Percentiles rank a stretch among this genome's conserved stretches.
Conservation (phyloP, 345 rosid genomes). For the Eucalyptus brandiana region DNA sequence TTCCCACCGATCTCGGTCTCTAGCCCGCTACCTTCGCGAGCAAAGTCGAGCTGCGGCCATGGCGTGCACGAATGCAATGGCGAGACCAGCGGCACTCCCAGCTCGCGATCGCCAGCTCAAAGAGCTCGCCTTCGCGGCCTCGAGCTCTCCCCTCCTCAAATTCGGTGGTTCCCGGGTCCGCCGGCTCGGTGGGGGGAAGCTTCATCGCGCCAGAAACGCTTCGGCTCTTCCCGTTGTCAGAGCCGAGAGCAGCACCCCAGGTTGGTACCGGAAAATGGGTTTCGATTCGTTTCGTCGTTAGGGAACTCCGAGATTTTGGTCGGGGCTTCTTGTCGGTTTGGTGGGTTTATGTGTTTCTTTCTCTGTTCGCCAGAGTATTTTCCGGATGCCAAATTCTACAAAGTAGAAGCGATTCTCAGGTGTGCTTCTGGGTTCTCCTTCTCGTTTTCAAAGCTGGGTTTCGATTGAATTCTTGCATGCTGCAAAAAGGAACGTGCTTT, state of each 20-base stretch:
- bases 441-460: neutral
- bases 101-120: constrained; percentile 6
- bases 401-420: constrained; percentile 88
- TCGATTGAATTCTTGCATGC: neutral
- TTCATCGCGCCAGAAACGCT: constrained; percentile 7
- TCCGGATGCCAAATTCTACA: constrained; percentile 75
- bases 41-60: neutral
- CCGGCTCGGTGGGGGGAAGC: constrained; percentile 1
- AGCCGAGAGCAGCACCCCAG: constrained; percentile 30
- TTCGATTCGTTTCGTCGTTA: neutral
- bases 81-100: constrained; percentile 3
- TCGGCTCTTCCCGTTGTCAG: constrained; percentile 26
- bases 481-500: neutral
- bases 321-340: neutral
- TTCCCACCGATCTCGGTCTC: neutral
- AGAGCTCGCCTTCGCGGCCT: constrained; percentile 6
- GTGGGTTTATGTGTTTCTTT: neutral
- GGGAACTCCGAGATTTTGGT: neutral
- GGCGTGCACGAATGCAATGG: constrained; percentile 19
- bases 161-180: neutral
- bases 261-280: neutral
- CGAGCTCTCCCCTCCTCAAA: constrained; percentile 11
- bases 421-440: neutral
- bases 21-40: neutral
- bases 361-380: constrained; percentile 15